These are phyloP conservation scores for Saccharomycopsis sp. DNA, from an alignment of 805 yeast genomes.

Conservation along the genomic window DNA sequence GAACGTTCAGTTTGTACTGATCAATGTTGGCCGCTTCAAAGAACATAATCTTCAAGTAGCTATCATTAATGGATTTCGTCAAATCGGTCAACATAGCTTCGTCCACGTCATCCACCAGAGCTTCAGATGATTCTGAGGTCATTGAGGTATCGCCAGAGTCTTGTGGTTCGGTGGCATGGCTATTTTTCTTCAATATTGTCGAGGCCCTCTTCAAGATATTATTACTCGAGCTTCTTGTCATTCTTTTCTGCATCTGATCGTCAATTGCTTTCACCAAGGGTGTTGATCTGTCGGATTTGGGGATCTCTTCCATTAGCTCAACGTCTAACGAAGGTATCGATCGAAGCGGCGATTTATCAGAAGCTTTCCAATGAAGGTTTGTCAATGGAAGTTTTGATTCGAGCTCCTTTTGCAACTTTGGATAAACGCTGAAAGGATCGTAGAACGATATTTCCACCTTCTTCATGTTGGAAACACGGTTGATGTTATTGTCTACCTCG, in stretches of 20 bases:
- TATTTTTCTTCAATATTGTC: slow-evolving; percentile 1
- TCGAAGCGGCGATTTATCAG: slow-evolving; percentile 43
- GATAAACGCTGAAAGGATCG: slow-evolving; percentile 62
- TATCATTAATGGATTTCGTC: slow-evolving; percentile 32
- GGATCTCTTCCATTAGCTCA: slow-evolving; percentile 48
- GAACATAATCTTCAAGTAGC: slow-evolving; percentile 61
- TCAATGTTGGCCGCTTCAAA: slow-evolving; percentile 61
- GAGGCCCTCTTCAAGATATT: slow-evolving; percentile 15
- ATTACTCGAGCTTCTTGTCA: not conserved
- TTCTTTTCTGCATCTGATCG: slow-evolving; percentile 14
- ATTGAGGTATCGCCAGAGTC: slow-evolving; percentile 13
- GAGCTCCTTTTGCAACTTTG: slow-evolving; percentile 36
- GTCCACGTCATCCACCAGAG: not conserved
- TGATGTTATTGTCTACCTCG: too few relatives aligned
- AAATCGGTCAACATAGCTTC: slow-evolving; percentile 11
- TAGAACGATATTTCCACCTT: slow-evolving; percentile 34
- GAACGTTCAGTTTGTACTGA: slow-evolving; percentile 63
- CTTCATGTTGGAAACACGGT: too few relatives aligned
- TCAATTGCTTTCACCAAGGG: slow-evolving; percentile 15
- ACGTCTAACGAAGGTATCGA: slow-evolving; percentile 55
- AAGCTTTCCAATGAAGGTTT: slow-evolving; percentile 60
- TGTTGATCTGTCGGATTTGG: slow-evolving; percentile 25
- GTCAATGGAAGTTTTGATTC: slow-evolving; percentile 44
- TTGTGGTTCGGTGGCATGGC: not conserved
- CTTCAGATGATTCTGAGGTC: not conserved